These are phyloP conservation scores for Leccinum aurantiacum DNA, from an alignment of 768 basidiomycete species.

Conservation along the genomic window DNA sequence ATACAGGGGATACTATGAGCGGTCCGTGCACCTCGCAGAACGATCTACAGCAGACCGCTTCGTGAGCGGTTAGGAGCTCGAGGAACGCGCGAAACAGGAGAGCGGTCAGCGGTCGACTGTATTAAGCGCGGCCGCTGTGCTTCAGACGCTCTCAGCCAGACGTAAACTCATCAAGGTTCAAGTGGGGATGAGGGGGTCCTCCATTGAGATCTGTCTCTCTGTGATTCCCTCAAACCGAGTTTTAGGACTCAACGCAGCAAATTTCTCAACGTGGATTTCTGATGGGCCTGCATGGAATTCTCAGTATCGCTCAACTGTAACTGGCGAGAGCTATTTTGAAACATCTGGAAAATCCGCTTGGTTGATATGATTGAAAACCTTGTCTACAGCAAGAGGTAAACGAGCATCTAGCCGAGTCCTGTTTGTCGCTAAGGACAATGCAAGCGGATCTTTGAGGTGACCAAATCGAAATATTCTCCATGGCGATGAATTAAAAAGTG, in stretches of 20 bases:
- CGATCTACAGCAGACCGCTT: not conserved
- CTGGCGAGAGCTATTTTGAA: not conserved
- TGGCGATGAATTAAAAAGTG: not conserved
- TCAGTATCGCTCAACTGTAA: not conserved
- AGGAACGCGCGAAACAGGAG: not conserved
- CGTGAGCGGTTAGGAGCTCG: not conserved
- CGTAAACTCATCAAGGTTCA: not conserved
- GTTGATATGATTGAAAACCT: not conserved
- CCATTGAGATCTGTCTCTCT: not conserved
- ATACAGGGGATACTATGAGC: not conserved
- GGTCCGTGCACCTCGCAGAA: not conserved
- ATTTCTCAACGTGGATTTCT: not conserved
- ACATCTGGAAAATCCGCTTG: not conserved
- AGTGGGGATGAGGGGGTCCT: not conserved
- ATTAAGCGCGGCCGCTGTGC: not conserved
- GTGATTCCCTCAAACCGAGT: not conserved
- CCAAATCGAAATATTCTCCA: not conserved
- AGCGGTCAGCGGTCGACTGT: not conserved
- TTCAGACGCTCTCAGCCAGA: not conserved
- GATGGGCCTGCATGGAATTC: not conserved
- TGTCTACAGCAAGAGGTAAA: slow-evolving; percentile 2
- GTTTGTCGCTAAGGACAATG: not conserved
- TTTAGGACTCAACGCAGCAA: not conserved
- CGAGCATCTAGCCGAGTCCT: not conserved
- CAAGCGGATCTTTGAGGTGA: not conserved